Percentiles rank a stretch among this genome's conserved stretches.
phyloP scores from a whole-genome alignment of 225 moss, liverwort and hornwort species.

The Asterella californica region DNA sequence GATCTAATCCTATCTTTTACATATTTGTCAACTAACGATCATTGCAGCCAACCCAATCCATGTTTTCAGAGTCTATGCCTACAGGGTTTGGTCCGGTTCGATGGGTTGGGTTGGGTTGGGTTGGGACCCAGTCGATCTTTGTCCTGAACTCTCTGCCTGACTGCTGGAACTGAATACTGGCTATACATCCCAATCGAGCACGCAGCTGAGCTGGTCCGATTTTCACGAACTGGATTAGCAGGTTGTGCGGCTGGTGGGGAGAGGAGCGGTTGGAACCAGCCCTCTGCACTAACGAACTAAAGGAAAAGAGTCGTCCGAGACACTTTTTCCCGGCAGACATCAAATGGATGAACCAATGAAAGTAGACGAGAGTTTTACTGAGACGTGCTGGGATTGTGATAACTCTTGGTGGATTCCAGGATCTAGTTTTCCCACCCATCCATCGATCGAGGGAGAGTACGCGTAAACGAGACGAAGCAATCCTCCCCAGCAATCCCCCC shows the following conservation, averaged over 20 bases:
- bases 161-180: not conserved
- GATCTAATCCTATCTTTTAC: not conserved
- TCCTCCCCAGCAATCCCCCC: too few relatives aligned
- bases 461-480: too few relatives aligned
- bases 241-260: not conserved
- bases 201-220: not conserved
- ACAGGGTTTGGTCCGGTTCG: too few relatives aligned
- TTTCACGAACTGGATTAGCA: not conserved
- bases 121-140: conserved; percentile 3
- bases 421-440: not conserved
- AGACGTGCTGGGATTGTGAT: not conserved
- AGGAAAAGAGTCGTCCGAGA: not conserved
- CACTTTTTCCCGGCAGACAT: conserved; percentile 2
- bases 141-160: too few relatives aligned
- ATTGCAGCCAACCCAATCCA: too few relatives aligned
- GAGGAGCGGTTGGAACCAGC: not conserved
- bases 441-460: not conserved
- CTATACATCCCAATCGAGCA: not conserved
- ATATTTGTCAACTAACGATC: too few relatives aligned
- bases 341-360: not conserved
- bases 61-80: too few relatives aligned
- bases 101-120: too few relatives aligned
- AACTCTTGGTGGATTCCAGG: not conserved
- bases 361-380: too few relatives aligned
- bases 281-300: not conserved